Evolutionary conservation across 2,329 filamentous ascomycete genomes (phyloP).

Genomic region (Penicillium occitanis): DNA sequence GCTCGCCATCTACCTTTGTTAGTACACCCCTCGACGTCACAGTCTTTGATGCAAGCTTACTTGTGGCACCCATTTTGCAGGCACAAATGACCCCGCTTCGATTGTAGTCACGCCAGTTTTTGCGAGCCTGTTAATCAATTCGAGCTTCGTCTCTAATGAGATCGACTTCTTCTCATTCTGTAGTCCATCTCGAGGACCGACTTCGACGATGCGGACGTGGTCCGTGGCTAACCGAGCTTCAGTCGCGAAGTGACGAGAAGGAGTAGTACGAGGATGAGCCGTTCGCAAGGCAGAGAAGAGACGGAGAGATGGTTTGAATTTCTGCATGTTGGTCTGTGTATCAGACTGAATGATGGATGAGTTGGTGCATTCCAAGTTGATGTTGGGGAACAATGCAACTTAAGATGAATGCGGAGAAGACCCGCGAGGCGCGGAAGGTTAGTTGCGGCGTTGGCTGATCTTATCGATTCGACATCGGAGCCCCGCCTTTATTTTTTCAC

Average conservation of each 20-base stretch:
- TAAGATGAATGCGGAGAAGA: slow-evolving; percentile 7
- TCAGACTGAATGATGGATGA: neutral
- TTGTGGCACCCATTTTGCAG: slow-evolving; percentile 57
- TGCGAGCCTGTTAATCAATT: slow-evolving; percentile 50
- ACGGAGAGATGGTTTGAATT: slow-evolving; percentile 28
- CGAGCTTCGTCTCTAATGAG: slow-evolving; percentile 49
- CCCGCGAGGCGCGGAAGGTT: neutral
- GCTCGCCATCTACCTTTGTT: slow-evolving; percentile 58
- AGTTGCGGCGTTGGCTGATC: slow-evolving; percentile 8
- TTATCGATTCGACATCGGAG: slow-evolving; percentile 3
- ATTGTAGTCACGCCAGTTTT: slow-evolving; percentile 52
- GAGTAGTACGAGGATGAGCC: neutral
- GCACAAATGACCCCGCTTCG: slow-evolving; percentile 55
- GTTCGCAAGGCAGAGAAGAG: slow-evolving; percentile 23
- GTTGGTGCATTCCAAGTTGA: neutral
- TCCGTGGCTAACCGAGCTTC: slow-evolving; percentile 46
- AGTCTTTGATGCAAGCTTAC: slow-evolving; percentile 29
- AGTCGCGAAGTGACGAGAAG: slow-evolving; percentile 36
- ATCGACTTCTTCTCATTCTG: slow-evolving; percentile 55
- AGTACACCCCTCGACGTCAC: neutral
- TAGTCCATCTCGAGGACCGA: slow-evolving; percentile 54
- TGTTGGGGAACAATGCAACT: neutral
- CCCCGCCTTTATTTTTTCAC: slow-evolving; percentile 12
- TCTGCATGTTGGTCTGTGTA: slow-evolving; percentile 26
- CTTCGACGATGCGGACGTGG: slow-evolving; percentile 55